Evolutionary conservation across 257 asterid species (phyloP), one percentile per base, ranked within the genome.

Genomic region (Phtheirospermum japonicum): DNA sequence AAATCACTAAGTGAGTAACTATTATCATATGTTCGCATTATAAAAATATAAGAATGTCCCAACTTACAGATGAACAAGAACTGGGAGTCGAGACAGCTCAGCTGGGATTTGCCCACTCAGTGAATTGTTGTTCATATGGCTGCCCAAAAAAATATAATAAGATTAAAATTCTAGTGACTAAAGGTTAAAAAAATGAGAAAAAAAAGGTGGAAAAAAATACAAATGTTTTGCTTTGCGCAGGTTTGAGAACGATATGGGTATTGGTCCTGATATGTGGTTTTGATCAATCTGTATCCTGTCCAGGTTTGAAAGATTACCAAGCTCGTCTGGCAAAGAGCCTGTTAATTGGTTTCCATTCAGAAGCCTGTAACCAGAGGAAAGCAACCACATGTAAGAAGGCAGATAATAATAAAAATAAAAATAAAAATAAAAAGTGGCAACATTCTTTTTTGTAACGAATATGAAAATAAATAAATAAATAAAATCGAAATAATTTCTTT

Each of bases 41-140:
- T 28, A 45, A 54, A 63, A 57, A 20, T 20, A 49, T 6, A 66
- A 46, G 50, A 33, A 40, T 7, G 32, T 64, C 3, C 57, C 59
- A 34, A 87, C 99, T 87, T 84, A 93, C 99, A 93, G 63, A 79
- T 93, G 99, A 77, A 93, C 81, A 57, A 93, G 96, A 18, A 6
- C 70, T 32, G 99, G 97, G 66, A 93, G 97, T 63, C 68, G 84
- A 73, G 85, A 76, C 68, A 93, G 87, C 77, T 78, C 90, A 3
- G 83, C 53, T 11, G 99, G 99, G 65, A 93, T 93, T 76, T 68
- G 83, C 28, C 97, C 99, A 66, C 94, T 85, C 51, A 93, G 80
- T 48, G 95, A 93, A 79, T 93, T 93, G 76, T 93, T 93, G 71
- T 93, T 93, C 99, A 93, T 87, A 80, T 93, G 99, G 82, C 99